Conservation (phyloP, 2,329 filamentous ascomycete genomes). For the Mycosphaerella sp. region DNA sequence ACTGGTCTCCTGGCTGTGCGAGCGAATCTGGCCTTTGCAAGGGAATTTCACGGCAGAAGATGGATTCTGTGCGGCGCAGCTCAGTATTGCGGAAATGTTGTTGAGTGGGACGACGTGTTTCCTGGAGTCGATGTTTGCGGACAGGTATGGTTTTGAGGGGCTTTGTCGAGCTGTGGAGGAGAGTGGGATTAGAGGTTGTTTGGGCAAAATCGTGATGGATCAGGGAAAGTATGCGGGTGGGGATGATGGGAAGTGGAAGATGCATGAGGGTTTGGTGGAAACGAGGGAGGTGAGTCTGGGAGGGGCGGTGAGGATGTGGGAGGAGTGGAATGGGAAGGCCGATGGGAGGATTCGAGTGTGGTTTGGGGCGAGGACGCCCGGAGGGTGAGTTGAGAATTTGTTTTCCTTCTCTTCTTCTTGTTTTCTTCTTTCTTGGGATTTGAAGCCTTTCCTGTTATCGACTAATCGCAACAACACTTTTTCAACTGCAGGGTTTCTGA, state of each 20-base stretch:
- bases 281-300: slow-evolving; percentile 34
- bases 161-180: slow-evolving; percentile 41
- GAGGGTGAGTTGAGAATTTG: slow-evolving; percentile 28
- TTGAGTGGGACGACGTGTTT: slow-evolving; percentile 48
- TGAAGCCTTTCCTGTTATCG: background rate
- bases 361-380: slow-evolving; percentile 37
- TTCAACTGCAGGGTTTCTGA: background rate
- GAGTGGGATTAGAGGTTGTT: slow-evolving; percentile 41
- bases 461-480: background rate
- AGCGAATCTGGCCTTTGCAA: slow-evolving; percentile 47
- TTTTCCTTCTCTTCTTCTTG: background rate
- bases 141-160: slow-evolving; percentile 45
- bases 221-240: slow-evolving; percentile 39
- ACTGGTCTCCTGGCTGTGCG: slow-evolving; percentile 48
- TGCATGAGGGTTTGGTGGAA: slow-evolving; percentile 41
- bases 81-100: slow-evolving; percentile 49
- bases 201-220: slow-evolving; percentile 43
- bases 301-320: slow-evolving; percentile 33
- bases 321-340: slow-evolving; percentile 35
- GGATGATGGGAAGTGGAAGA: slow-evolving; percentile 38
- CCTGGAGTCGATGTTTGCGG: slow-evolving; percentile 48
- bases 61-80: slow-evolving; percentile 44
- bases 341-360: slow-evolving; percentile 35
- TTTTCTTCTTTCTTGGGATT: background rate
- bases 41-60: slow-evolving; percentile 43